Base-by-base conservation (phyloP, 176 grass and related monocot genomes). In the Musa itinerans region DNA sequence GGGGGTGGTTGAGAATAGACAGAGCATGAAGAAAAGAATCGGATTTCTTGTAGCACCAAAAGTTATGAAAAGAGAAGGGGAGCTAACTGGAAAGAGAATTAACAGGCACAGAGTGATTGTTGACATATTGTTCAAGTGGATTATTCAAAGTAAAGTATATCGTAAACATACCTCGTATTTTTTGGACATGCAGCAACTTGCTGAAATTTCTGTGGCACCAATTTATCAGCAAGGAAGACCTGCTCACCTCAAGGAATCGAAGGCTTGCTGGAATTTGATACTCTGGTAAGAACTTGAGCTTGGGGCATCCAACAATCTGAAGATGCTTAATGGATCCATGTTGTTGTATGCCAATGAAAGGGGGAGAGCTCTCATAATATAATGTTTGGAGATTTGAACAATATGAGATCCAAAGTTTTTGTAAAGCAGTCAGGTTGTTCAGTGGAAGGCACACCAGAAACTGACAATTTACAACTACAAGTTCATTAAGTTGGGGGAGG, bases 181-280 rank as follows among this genome's bases (percentile, higher is more conserved):
- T 69, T 69, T 48, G 1, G 27, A 49, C 66, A 69, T 69, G 26
- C 21, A 11, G 10, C 63, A 65, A 65, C 63, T 65, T 65, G 23
- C 63, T 10, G 25, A 22, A 10, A 65, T 24, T 65, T 65, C 22
- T 65, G 63, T 13, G 11, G n/a, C 22, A 65, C 63, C 63, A 65
- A 24, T 65, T 65, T 65, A 65, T 65, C 22, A 65, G 21, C 22
- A 65, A 65, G 63, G 63, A 11, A 11, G 26, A 34, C 7, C 9
- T 49, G 66, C 5, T 69, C 27, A 69, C 16, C 7, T 69, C 66
- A 16, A 69, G 66, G 11, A 69, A 49, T 17, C n/a, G 27, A 48
- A 69, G 66, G 66, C 29, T 69, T 69, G 14, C 66, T 17, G 66
- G 29, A 48, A 49, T 17, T 69, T 69, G 66, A 15, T 69, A 69